phyloP scores from a whole-genome alignment of 2,329 filamentous ascomycete genomes.

The Hymenoscyphus linearis region DNA sequence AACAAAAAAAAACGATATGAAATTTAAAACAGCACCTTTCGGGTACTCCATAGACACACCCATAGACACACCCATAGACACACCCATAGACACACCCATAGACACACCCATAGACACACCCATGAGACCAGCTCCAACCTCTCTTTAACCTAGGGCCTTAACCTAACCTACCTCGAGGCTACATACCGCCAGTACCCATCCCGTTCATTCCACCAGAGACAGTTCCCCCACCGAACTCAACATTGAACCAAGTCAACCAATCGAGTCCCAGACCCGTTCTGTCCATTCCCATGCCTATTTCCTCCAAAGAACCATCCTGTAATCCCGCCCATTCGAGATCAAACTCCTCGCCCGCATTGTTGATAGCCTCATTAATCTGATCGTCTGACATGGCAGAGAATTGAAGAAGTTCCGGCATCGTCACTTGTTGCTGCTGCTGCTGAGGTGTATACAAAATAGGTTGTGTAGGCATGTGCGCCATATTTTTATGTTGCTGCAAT shows the following conservation, averaged over 20 bases:
- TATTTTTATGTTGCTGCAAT: not conserved
- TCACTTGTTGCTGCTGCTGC: not conserved
- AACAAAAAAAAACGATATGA: too few relatives aligned
- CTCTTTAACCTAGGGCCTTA: not conserved
- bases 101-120: too few relatives aligned
- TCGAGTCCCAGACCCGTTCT: not conserved
- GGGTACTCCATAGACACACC: too few relatives aligned
- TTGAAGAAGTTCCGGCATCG: conserved; percentile 43
- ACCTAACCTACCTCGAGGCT: not conserved
- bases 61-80: too few relatives aligned
- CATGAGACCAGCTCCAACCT: not conserved
- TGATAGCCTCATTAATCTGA: conserved; percentile 61
- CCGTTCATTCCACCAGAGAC: not conserved
- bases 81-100: too few relatives aligned
- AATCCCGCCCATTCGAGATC: conserved; percentile 32
- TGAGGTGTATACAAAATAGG: not conserved
- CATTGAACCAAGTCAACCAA: conserved; percentile 4
- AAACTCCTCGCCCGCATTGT: conserved; percentile 55
- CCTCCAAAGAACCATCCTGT: conserved; percentile 23
- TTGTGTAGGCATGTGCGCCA: not conserved
- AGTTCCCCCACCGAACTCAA: not conserved
- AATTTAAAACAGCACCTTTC: too few relatives aligned
- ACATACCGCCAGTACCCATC: too few relatives aligned
- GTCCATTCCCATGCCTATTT: not conserved
- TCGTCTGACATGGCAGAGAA: conserved; percentile 67